Evolutionary conservation across 306 rosid genomes (phyloP), one percentile per base, ranked within the genome.

Genomic region (Cajanus cajan): DNA sequence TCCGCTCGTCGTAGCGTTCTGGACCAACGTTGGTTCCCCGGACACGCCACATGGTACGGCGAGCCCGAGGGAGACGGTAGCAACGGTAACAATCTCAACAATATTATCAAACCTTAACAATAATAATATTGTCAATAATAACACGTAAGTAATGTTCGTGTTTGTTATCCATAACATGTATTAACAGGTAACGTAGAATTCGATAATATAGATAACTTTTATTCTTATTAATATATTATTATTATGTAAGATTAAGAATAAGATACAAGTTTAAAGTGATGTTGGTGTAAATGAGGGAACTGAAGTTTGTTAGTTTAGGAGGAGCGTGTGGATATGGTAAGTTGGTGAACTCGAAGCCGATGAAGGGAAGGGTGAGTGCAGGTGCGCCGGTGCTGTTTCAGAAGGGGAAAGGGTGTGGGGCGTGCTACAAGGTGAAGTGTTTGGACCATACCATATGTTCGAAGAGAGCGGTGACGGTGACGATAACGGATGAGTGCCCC

Each of bases 1-100:
- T 40, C 1, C 3, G 3, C 77, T 57, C 87, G 79, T 21, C 86
- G 81, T 39, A 81, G 6, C 10, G 83, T 37, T 8, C 10, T 54
- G 1, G 90, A 87, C 85, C 51, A 18, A 34, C 94, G 87, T 86
- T 94, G 98, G 98, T 51, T 77, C 34, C 84, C 93, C 0, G 98
- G 95, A 57, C 82, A 83, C 31, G 98, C 97, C 76, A 94, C 98
- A 5, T 94, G 98, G 98, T 95, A 95, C 62, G 98, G 98, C 18
- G 84, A 76, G 25, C 91, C 98, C 11, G 97, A 95, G 73, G 98
- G 98, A n/a, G 97, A 95, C 64, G 98, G 98, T 28, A 95, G 98
- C 80, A 85, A 84, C 73, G 98, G 98, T 94, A 83, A 62, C 51
- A 33, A 66, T 50, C 31, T 28, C 1, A 28, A 28, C 31, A n/a